Percentiles rank a stretch among this genome's conserved stretches.
Conservation (phyloP, 176 grass and related monocot genomes). For the Oryza australiensis region DNA sequence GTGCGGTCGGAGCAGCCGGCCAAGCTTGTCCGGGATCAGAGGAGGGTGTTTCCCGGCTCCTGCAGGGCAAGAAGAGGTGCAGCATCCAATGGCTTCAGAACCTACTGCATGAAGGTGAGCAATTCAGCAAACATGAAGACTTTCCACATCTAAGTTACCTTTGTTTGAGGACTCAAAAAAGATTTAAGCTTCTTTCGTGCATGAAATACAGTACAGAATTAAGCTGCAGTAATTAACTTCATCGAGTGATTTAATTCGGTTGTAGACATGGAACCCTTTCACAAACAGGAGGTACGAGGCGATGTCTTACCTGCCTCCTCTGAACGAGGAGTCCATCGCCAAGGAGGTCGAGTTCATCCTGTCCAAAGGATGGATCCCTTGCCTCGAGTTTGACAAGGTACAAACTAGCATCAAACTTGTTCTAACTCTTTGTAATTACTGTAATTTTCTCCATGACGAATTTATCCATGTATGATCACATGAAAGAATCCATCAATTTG, state of each 20-base stretch:
- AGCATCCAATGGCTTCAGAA: slow-evolving; percentile 39
- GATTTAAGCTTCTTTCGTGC: background rate
- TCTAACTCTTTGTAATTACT: background rate
- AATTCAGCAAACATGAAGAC: background rate
- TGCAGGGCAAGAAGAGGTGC: slow-evolving; percentile 11
- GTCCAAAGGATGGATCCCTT: slow-evolving; percentile 67
- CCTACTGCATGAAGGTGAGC: slow-evolving; percentile 57
- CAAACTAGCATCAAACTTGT: background rate
- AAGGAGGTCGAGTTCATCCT: slow-evolving; percentile 65
- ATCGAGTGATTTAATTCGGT: background rate
- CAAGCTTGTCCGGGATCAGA: background rate
- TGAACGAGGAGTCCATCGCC: slow-evolving; percentile 52
- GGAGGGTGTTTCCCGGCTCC: slow-evolving; percentile 11
- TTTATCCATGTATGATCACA: background rate
- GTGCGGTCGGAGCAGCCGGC: background rate
- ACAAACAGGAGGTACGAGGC: slow-evolving; percentile 68
- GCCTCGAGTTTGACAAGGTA: slow-evolving; percentile 77
- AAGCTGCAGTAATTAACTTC: background rate
- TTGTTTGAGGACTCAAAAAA: background rate
- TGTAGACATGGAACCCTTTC: slow-evolving; percentile 64
- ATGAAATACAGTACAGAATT: background rate
- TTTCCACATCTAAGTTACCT: background rate
- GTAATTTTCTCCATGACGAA: background rate
- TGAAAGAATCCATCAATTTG: no score
- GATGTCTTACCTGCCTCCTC: slow-evolving; percentile 65